phyloP scores from a whole-genome alignment of 306 rosid genomes.

The Adenanthera pavonina region DNA sequence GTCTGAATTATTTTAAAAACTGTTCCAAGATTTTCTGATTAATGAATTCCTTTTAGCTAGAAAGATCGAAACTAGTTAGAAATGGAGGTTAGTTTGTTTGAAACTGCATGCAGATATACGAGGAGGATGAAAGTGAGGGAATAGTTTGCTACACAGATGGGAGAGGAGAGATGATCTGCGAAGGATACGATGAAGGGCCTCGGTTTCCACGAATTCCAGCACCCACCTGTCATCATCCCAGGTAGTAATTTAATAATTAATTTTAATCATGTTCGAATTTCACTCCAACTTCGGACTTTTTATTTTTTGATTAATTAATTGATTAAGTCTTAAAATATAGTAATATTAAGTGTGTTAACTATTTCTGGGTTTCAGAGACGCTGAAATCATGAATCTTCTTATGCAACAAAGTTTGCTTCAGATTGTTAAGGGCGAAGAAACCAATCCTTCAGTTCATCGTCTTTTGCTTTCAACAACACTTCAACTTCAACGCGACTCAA shows the following conservation, averaged over 20 bases:
- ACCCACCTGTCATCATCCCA: slow-evolving; percentile 49
- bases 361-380: slow-evolving; percentile 48
- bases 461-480: slow-evolving; percentile 51
- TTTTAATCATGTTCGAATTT: no score
- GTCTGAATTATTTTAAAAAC: no score
- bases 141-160: slow-evolving; percentile 80
- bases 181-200: slow-evolving; percentile 87
- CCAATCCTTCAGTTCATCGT: slow-evolving; percentile 49
- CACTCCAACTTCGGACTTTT: not conserved
- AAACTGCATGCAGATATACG: slow-evolving; percentile 54
- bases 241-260: slow-evolving; percentile 33
- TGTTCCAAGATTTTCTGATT: no score
- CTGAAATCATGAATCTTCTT: slow-evolving; percentile 56
- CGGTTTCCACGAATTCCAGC: slow-evolving; percentile 59
- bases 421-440: slow-evolving; percentile 55
- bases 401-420: slow-evolving; percentile 62
- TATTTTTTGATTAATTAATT: not conserved
- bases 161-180: slow-evolving; percentile 75
- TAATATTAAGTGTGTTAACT: no score
- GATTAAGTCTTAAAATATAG: not conserved
- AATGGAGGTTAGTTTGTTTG: not conserved
- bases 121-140: slow-evolving; percentile 72
- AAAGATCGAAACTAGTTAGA: not conserved
- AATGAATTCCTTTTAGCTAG: no score
- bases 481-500: slow-evolving; percentile 62